These are phyloP conservation scores for Giardia duodenalis DNA, from an alignment of 208 protist genomes.

Conservation along the genomic window DNA sequence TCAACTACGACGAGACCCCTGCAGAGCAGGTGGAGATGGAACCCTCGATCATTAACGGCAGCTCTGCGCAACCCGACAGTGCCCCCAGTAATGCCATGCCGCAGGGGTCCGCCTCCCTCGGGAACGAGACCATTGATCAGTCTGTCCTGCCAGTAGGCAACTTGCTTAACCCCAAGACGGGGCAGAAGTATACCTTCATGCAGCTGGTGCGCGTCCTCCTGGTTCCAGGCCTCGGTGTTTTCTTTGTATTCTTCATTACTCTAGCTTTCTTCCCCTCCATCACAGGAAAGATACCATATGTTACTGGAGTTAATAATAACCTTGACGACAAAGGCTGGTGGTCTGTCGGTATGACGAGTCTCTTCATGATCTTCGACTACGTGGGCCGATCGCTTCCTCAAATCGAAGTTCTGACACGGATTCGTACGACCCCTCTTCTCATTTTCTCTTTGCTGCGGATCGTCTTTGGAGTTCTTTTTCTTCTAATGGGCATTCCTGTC, in stretches of 20 bases:
- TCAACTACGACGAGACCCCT: not conserved
- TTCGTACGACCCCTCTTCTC: not conserved
- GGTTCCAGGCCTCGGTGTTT: not conserved
- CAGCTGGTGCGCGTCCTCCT: not conserved
- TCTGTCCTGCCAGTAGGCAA: too few relatives aligned
- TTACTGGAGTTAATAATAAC: not conserved
- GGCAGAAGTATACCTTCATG: not conserved
- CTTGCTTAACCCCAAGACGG: conserved; percentile 3
- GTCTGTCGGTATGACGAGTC: not conserved
- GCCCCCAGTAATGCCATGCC: too few relatives aligned
- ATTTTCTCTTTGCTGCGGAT: not conserved
- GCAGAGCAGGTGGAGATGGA: too few relatives aligned
- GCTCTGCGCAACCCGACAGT: too few relatives aligned
- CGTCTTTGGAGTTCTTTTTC: not conserved
- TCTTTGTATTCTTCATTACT: not conserved
- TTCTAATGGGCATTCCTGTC: not conserved
- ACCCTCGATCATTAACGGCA: too few relatives aligned
- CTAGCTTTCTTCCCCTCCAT: not conserved
- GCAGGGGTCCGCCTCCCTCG: not conserved
- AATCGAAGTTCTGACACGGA: not conserved
- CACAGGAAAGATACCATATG: too few relatives aligned
- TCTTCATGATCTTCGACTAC: not conserved
- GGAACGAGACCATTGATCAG: not conserved
- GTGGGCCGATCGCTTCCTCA: not conserved
- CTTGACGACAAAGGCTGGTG: not conserved